Conservation (phyloP, 495 filamentous ascomycete species). For the Aspergillus carlsbadensis region DNA sequence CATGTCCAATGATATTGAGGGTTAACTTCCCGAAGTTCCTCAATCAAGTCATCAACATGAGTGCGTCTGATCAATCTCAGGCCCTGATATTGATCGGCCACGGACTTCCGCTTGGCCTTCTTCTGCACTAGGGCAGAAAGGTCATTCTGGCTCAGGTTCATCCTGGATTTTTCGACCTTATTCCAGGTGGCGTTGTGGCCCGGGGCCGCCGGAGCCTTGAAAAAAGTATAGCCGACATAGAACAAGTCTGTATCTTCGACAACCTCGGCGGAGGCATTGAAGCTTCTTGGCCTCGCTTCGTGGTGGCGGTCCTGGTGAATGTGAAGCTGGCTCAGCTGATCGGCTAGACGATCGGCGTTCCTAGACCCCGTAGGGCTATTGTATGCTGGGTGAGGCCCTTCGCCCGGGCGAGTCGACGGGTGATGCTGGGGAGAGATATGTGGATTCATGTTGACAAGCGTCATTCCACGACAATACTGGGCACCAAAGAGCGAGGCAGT, state of each 20-base stretch:
- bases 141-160: constrained; percentile 31
- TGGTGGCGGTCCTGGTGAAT: constrained; percentile 12
- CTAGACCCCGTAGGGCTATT: constrained; percentile 5
- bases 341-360: constrained; percentile 11
- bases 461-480: constrained; percentile 6
- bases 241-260: constrained; percentile 5
- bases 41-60: constrained; percentile 36
- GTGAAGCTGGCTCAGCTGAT: constrained; percentile 20
- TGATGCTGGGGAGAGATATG: constrained; percentile 16
- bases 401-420: constrained; percentile 10
- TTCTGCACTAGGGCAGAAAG: constrained; percentile 32
- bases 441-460: constrained; percentile 17
- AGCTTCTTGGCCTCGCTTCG: background rate
- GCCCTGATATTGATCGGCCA: constrained; percentile 32
- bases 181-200: constrained; percentile 33
- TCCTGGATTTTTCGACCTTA: constrained; percentile 26
- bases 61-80: constrained; percentile 27
- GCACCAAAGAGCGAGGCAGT: background rate
- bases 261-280: constrained; percentile 1
- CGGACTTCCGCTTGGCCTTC: constrained; percentile 26
- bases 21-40: constrained; percentile 26
- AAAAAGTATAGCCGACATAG: constrained; percentile 37
- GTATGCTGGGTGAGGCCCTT: constrained; percentile 13
- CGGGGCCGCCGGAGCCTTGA: constrained; percentile 31
- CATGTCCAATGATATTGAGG: constrained; percentile 35